These are phyloP conservation scores for Xylaria sp. DNA, from an alignment of 2,329 filamentous ascomycete genomes.

Conservation along the genomic window DNA sequence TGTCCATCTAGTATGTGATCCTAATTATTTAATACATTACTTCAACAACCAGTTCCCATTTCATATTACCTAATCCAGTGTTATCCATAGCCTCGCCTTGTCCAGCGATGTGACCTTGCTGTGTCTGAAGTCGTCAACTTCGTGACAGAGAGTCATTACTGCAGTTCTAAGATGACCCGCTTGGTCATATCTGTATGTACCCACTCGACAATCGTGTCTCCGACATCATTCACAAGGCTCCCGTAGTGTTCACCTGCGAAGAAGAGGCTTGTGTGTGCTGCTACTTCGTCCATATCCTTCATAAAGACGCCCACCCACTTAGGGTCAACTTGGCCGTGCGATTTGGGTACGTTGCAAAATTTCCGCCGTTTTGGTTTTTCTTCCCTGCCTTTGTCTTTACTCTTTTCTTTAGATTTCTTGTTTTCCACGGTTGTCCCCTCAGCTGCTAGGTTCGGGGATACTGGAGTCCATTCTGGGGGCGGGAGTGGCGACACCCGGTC, in stretches of 20 bases:
- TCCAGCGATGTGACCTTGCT: background rate
- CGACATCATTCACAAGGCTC: slow-evolving; percentile 75
- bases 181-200: slow-evolving; percentile 64
- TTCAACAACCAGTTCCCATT: background rate
- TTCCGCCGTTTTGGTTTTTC: slow-evolving; percentile 63
- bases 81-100: background rate
- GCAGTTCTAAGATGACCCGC: slow-evolving; percentile 46
- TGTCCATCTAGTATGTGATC: too few relatives aligned
- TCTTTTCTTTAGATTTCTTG: slow-evolving; percentile 19
- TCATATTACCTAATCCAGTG: background rate
- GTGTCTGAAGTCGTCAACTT: background rate
- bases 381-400: slow-evolving; percentile 17
- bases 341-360: slow-evolving; percentile 75
- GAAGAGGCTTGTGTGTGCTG: slow-evolving; percentile 84
- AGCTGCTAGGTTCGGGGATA: slow-evolving; percentile 8
- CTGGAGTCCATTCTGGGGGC: slow-evolving; percentile 7
- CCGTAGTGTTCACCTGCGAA: slow-evolving; percentile 76
- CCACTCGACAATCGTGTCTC: slow-evolving; percentile 70
- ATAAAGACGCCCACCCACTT: slow-evolving; percentile 83
- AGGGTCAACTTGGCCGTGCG: slow-evolving; percentile 63
- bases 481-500: background rate
- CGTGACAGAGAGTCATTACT: background rate
- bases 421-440: background rate
- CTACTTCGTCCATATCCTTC: slow-evolving; percentile 82
- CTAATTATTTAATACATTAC: background rate